Evolutionary conservation across 805 yeast genomes (phyloP).

Genomic region (Yamadazyma sp.): DNA sequence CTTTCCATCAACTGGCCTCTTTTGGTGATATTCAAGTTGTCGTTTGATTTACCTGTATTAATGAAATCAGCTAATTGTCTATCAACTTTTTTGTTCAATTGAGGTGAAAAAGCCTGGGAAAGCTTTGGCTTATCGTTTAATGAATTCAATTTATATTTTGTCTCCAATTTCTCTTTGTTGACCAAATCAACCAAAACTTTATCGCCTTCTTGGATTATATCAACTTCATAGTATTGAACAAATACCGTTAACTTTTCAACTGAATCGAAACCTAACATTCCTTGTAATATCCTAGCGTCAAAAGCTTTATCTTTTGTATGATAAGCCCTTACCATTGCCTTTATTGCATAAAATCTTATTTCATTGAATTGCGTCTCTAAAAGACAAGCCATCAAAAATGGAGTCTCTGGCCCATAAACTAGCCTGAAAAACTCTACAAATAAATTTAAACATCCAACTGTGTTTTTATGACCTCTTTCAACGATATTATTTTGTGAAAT

Average conservation of each 20-base stretch:
- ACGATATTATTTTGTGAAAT: conserved; percentile 59
- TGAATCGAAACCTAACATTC: conserved; percentile 67
- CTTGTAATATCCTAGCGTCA: conserved; percentile 43
- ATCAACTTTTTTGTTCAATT: conserved; percentile 26
- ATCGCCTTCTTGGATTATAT: conserved; percentile 29
- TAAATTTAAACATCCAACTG: conserved; percentile 55
- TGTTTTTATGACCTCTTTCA: conserved; percentile 50
- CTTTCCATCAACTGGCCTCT: background rate
- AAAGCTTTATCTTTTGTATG: conserved; percentile 73
- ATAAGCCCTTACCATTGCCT: conserved; percentile 59
- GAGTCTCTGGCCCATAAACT: conserved; percentile 46
- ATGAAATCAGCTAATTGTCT: conserved; percentile 24
- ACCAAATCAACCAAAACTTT: conserved; percentile 35
- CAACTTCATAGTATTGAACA: conserved; percentile 62
- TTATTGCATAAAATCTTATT: conserved; percentile 69
- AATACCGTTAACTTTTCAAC: conserved; percentile 51
- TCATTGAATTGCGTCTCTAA: conserved; percentile 80
- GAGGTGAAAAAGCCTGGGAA: conserved; percentile 32
- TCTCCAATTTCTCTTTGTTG: conserved; percentile 40
- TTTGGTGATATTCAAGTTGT: conserved; percentile 19
- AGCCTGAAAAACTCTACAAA: conserved; percentile 62
- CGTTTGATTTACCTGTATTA: conserved; percentile 32
- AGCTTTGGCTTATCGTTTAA: conserved; percentile 35
- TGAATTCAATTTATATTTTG: conserved; percentile 37
- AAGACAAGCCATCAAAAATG: conserved; percentile 69